phyloP scores from a whole-genome alignment of 2,329 filamentous ascomycete genomes.

The Triangularia setosa region DNA sequence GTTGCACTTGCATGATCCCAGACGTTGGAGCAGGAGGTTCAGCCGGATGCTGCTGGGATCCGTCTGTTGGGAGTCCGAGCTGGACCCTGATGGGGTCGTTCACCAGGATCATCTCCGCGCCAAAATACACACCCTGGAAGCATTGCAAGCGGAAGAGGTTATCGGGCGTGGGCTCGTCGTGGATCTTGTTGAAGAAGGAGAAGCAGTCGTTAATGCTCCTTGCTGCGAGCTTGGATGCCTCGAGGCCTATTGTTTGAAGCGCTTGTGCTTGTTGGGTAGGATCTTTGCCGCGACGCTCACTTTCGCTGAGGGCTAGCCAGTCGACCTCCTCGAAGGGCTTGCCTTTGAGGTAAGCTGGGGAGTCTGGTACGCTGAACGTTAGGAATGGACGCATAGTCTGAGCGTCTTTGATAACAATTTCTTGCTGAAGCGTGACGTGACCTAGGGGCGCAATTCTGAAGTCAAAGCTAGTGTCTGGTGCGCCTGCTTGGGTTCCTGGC shows the following conservation, averaged over 20 bases:
- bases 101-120: conserved; percentile 34
- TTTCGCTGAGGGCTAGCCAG: conserved; percentile 27
- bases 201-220: conserved; percentile 34
- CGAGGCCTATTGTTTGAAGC: conserved; percentile 31
- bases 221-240: conserved; percentile 37
- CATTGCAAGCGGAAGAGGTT: conserved; percentile 14
- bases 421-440: conserved; percentile 24
- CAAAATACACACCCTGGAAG: conserved; percentile 34
- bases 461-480: conserved; percentile 18
- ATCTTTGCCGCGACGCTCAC: conserved; percentile 14
- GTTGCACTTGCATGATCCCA: conserved; percentile 29
- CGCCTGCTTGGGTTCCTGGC: conserved; percentile 5
- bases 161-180: conserved; percentile 20
- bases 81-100: conserved; percentile 34
- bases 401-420: conserved; percentile 24
- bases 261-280: conserved; percentile 12
- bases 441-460: conserved; percentile 32
- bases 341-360: conserved; percentile 25
- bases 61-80: not conserved
- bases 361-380: conserved; percentile 35
- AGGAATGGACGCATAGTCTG: conserved; percentile 35
- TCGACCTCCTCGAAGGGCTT: conserved; percentile 29
- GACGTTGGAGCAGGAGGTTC: not conserved
- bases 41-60: conserved; percentile 1
- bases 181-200: conserved; percentile 31